phyloP scores from a whole-genome alignment of 176 grass and related monocot genomes.

The Ensete glaucum region DNA sequence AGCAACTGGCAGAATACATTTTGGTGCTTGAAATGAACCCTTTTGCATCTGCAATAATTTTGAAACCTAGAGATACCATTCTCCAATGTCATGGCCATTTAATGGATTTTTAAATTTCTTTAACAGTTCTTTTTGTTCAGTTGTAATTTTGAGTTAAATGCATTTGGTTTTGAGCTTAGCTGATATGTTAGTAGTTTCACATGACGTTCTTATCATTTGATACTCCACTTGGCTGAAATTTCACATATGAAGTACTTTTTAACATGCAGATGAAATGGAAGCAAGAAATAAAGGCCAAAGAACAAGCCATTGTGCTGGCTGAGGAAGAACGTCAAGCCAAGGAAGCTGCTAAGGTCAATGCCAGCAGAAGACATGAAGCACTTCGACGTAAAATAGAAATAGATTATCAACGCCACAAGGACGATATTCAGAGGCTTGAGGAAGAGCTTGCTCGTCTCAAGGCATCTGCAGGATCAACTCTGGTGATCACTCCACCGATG shows the following conservation, averaged over 20 bases:
- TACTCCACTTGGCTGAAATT: background rate
- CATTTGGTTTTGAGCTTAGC: too few relatives aligned
- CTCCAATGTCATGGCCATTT: too few relatives aligned
- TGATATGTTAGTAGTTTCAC: too few relatives aligned
- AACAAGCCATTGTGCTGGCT: slow-evolving; percentile 47
- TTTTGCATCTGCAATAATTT: too few relatives aligned
- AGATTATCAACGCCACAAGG: slow-evolving; percentile 55
- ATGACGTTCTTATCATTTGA: too few relatives aligned
- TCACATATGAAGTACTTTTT: background rate
- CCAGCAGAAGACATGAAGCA: slow-evolving; percentile 42
- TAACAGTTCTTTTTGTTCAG: too few relatives aligned
- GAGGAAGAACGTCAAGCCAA: slow-evolving; percentile 50
- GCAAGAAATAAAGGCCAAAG: slow-evolving; percentile 50
- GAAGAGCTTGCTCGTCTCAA: slow-evolving; percentile 46
- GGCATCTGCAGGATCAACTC: slow-evolving; percentile 22
- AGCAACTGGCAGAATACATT: too few relatives aligned
- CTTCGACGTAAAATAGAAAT: slow-evolving; percentile 51
- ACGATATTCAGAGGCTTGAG: slow-evolving; percentile 55
- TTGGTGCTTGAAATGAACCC: too few relatives aligned
- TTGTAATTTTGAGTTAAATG: too few relatives aligned
- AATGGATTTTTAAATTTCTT: too few relatives aligned
- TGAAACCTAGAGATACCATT: too few relatives aligned
- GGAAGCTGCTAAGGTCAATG: slow-evolving; percentile 41
- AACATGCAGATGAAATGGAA: slow-evolving; percentile 50
- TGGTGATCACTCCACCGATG: background rate